Percentiles rank a stretch among this genome's conserved stretches.
These are phyloP conservation scores for Mortierella sp. DNA, from an alignment of 371 early-diverging fungal species.

Conservation along the genomic window DNA sequence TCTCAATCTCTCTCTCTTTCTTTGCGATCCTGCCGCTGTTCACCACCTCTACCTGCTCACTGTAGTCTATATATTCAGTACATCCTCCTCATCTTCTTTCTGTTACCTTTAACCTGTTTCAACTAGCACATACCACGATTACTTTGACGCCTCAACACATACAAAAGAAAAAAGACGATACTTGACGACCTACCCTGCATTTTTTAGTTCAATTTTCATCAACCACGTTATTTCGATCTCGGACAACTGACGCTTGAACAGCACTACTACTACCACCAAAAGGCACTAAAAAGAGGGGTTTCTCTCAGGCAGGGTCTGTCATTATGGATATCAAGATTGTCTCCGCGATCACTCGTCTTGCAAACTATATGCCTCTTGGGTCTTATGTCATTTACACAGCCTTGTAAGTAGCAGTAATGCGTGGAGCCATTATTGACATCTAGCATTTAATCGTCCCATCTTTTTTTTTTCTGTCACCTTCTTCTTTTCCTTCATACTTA, in stretches of 20 bases:
- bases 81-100: background rate
- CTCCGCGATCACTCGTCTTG: slow-evolving; percentile 47
- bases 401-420: slow-evolving; percentile 23
- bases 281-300: slow-evolving; percentile 4
- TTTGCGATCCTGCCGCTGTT: slow-evolving; percentile 2
- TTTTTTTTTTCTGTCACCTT: background rate
- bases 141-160: background rate
- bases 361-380: slow-evolving; percentile 51
- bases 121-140: too few species aligned
- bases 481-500: background rate
- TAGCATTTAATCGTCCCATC: too few species aligned
- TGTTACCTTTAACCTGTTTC: background rate
- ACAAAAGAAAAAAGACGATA: too few species aligned
- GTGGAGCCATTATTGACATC: too few species aligned
- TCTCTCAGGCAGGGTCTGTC: background rate
- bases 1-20: background rate
- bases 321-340: slow-evolving; percentile 47
- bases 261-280: background rate
- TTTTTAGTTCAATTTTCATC: background rate
- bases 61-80: background rate
- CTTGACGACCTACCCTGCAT: background rate
- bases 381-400: slow-evolving; percentile 57
- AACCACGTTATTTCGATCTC: background rate
- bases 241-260: too few species aligned
- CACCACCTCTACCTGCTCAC: background rate